Base-by-base conservation (phyloP, 495 filamentous ascomycete genomes). In the Hypoxylon fragiforme region DNA sequence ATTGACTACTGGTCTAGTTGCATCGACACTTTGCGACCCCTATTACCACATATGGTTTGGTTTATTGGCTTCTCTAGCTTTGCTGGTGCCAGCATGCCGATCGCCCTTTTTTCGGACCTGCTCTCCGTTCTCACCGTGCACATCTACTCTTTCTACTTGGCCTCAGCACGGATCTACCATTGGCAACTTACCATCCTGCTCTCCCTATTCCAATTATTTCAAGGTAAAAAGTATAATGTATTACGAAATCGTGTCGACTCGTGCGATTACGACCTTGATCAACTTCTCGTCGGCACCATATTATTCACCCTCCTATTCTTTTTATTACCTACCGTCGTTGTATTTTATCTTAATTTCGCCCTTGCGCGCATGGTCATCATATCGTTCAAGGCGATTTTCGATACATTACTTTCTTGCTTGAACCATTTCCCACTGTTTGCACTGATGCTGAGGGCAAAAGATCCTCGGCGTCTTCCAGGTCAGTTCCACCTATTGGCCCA, bases 391-490 rank as follows among this genome's bases (percentile, higher is more conserved):
- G 95, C 91, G 5, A 73, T 80, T 2, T 83, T 97, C 44, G 94
- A 99, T 72, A 96, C 90, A 1, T 78, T 90, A 56, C 77, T 97
- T 52, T 94, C 94, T 32, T 97, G 89, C 70, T 73, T 99, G 53
- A 99, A 99, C 64, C 94, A 99, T 70, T 99, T 99, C 66, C 94
- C 94, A 16, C 81, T 99, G 16, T 99, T 99, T 73, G 94, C 94
- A 9, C 73, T 97, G 38, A 99, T 99, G 94, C 76, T 99, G 54
- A 84, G 94, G 57, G 78, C 96, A 50, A 99, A 99, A 71, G 95
- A 99, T 67, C 90, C 90, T 4, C 79, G 83, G 68, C 81, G 94
- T 69, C 77, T 99, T 57, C 94, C 94, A 36, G 94, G 92, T 82
- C 63, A 50, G 77, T 73, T 19, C 11, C 30, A 28, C 24, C 24